Evolutionary conservation across 108 stramenopile species (phyloP).

Genomic region (Fragilariopsis cylindrus): DNA sequence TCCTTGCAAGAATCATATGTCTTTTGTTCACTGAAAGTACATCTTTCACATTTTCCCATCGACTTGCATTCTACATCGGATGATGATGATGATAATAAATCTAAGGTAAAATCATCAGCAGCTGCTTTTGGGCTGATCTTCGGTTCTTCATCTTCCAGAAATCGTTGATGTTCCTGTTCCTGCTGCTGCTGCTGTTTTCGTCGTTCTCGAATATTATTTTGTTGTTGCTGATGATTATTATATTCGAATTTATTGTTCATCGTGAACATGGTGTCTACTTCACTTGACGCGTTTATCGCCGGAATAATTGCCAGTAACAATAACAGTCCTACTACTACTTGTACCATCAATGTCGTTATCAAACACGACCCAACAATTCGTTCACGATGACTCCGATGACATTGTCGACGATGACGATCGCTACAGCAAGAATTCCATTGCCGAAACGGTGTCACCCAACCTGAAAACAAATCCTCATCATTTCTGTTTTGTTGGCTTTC

Average conservation of each 20-base stretch:
- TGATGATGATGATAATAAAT: background rate
- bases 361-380: background rate
- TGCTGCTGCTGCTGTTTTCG: background rate
- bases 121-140: background rate
- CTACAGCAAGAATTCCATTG: too few relatives aligned
- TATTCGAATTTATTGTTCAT: too few relatives aligned
- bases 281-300: too few relatives aligned
- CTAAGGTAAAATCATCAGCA: background rate
- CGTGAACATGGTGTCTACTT: too few relatives aligned
- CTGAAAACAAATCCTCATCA: background rate
- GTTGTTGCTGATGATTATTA: too few relatives aligned
- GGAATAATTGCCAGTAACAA: background rate
- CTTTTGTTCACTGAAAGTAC: constrained; percentile 26
- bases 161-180: background rate
- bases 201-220: background rate
- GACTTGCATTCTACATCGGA: background rate
- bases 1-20: constrained; percentile 19
- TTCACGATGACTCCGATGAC: too few relatives aligned
- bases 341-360: background rate
- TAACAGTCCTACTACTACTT: background rate
- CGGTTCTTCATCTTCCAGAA: background rate
- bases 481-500: background rate
- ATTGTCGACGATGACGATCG: too few relatives aligned
- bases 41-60: constrained; percentile 19
- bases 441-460: too few relatives aligned